Evolutionary conservation across 2,329 filamentous ascomycete species (phyloP), one percentile per base, ranked within the genome.

Genomic region (Neobulgaria alba): DNA sequence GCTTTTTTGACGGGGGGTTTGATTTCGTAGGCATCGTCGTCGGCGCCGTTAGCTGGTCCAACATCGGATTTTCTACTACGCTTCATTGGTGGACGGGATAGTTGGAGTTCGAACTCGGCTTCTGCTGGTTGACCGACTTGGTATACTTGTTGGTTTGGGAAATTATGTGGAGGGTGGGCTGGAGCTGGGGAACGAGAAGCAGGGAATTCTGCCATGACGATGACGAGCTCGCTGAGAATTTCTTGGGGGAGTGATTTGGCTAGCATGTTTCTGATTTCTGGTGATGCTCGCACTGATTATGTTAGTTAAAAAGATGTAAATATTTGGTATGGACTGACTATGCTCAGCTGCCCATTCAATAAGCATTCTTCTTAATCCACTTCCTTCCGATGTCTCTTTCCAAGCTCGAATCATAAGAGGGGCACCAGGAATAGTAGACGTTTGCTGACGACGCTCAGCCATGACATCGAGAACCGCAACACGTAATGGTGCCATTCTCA

Each of bases 271-370:
- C 73, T 66, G 1, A 67, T 65, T 16, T 75, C 68, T 2, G 52
- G 51, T 3, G 73, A 76, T 7, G 49, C 14, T 17, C 45, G 49
- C 47, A 52, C 49, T 51, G 19, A 8, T 10, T 7, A 5, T 7
- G 29, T 47, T 36, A 48, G 42, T 19, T 36, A 20, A 33, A 12
- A 2, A 9, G 12, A 26, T 7, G 23, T 12, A 7, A 7, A 26
- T 26, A 26, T 26, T 26, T 26, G n/a, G 5, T 16, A 35, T 15
- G 14, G 7, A 41, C 51, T 43, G 39, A 56, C 53, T 76, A 50
- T 79, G 79, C 57, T 80, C 76, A 18, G 74, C 75, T 1, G 75
- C 72, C 77, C 77, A 81, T 9, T 66, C 69, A 3, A 79, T 61
- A 10, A 81, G 66, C 29, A 80, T 68, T 45, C 67, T 66, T 29